Evolutionary conservation across 2,329 filamentous ascomycete genomes (phyloP).

Genomic region (Achaetomium macrosporum): DNA sequence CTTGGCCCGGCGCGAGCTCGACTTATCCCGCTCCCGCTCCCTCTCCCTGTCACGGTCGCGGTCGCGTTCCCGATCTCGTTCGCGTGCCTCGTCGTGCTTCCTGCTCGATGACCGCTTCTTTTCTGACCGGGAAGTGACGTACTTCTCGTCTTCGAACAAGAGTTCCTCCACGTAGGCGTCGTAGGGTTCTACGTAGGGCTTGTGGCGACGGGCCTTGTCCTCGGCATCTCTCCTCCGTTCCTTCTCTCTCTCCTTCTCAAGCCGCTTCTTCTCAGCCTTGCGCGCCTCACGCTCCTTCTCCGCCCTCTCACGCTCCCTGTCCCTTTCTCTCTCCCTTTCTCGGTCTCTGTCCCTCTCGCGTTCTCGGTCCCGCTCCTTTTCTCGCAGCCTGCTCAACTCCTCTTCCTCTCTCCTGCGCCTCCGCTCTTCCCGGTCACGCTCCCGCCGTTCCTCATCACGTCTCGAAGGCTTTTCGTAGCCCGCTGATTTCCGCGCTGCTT

Average conservation of each 20-base stretch:
- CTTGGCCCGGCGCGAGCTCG: slow-evolving; percentile 20
- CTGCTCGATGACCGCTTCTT: slow-evolving; percentile 28
- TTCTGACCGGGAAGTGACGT: slow-evolving; percentile 17
- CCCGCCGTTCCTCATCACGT: slow-evolving; percentile 33
- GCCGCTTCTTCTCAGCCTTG: slow-evolving; percentile 32
- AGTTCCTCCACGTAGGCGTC: slow-evolving; percentile 8
- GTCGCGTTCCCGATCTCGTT: slow-evolving; percentile 15
- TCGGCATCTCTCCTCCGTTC: slow-evolving; percentile 26
- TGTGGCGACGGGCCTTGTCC: slow-evolving; percentile 27
- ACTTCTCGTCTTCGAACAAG: slow-evolving; percentile 25
- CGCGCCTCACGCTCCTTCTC: slow-evolving; percentile 27
- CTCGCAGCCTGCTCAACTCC: slow-evolving; percentile 21
- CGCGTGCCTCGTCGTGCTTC: slow-evolving; percentile 26
- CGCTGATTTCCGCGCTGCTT: slow-evolving; percentile 21
- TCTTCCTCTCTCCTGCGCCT: slow-evolving; percentile 29
- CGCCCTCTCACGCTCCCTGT: slow-evolving; percentile 21
- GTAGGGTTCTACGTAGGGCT: slow-evolving; percentile 26
- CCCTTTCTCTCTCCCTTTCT: slow-evolving; percentile 21
- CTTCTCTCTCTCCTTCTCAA: slow-evolving; percentile 26
- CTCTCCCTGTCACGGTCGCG: slow-evolving; percentile 5
- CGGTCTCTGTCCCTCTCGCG: slow-evolving; percentile 29
- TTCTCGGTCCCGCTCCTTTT: slow-evolving; percentile 30
- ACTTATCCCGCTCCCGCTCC: slow-evolving; percentile 21
- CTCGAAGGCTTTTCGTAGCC: slow-evolving; percentile 39
- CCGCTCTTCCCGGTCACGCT: slow-evolving; percentile 29